phyloP scores from a whole-genome alignment of 768 basidiomycete species.

The Brasilioporus rufonigricans region DNA sequence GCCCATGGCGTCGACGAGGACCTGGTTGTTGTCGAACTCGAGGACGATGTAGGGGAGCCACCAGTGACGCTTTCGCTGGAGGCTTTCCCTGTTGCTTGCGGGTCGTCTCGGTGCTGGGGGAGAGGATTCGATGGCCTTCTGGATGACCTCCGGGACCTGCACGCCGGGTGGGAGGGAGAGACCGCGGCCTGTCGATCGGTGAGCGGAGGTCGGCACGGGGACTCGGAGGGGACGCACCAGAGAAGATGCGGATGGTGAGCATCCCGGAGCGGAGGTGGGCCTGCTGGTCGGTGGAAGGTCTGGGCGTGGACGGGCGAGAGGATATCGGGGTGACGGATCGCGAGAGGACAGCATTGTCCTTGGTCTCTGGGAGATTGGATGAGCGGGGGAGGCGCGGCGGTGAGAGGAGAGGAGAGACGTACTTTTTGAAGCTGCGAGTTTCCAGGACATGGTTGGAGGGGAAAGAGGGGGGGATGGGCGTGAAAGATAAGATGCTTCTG shows the following conservation, averaged over 20 bases:
- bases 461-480: neutral
- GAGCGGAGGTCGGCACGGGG: conserved; percentile 13
- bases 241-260: conserved; percentile 95
- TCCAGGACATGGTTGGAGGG: conserved; percentile 53
- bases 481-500: conserved; percentile 3
- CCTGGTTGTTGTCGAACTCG: conserved; percentile 97
- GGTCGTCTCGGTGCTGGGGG: conserved; percentile 53
- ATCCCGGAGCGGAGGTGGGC: conserved; percentile 79
- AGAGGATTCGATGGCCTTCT: conserved; percentile 69
- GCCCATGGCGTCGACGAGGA: conserved; percentile 92
- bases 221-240: conserved; percentile 57
- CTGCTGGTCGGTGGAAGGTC: conserved; percentile 46
- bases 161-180: conserved; percentile 77
- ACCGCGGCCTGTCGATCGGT: conserved; percentile 59
- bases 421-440: conserved; percentile 42
- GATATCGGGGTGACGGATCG: conserved; percentile 81
- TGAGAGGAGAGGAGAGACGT: neutral
- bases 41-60: conserved; percentile 97
- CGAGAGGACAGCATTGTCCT: conserved; percentile 68
- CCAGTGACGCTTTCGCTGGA: conserved; percentile 90
- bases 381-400: neutral
- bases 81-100: conserved; percentile 80
- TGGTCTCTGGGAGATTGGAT: conserved; percentile 43
- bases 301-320: conserved; percentile 79
- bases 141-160: conserved; percentile 79